These are phyloP conservation scores for Yamadazyma aaseri DNA, from an alignment of 1,139 yeast species.

Conservation along the genomic window DNA sequence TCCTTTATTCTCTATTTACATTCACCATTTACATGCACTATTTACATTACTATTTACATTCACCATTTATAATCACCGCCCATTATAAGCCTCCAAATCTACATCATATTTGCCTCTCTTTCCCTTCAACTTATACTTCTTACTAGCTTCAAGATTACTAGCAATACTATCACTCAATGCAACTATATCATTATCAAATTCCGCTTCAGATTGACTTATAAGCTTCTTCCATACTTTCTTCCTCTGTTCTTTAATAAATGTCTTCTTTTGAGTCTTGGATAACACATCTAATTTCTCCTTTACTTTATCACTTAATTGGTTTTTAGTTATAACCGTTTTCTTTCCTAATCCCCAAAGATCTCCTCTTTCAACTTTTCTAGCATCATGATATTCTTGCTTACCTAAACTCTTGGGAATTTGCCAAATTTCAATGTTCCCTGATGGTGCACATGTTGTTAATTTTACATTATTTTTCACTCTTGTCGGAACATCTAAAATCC, in stretches of 20 bases:
- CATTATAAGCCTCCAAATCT: slow-evolving; percentile 23
- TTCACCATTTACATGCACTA: slow-evolving; percentile 2
- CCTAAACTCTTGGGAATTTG: slow-evolving; percentile 78
- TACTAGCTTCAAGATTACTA: slow-evolving; percentile 31
- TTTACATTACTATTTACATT: slow-evolving; percentile 8
- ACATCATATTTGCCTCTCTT: slow-evolving; percentile 31
- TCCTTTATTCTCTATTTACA: slow-evolving; percentile 1
- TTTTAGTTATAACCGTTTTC: slow-evolving; percentile 53
- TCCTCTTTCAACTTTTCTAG: slow-evolving; percentile 80
- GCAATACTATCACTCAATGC: slow-evolving; percentile 38
- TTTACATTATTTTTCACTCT: slow-evolving; percentile 83
- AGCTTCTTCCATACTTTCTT: slow-evolving; percentile 43
- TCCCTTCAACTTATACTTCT: slow-evolving; percentile 34
- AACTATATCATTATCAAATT: slow-evolving; percentile 34
- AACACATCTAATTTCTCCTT: slow-evolving; percentile 37
- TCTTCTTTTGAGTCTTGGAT: slow-evolving; percentile 41
- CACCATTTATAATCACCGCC: slow-evolving; percentile 21
- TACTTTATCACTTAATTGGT: slow-evolving; percentile 28
- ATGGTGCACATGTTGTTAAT: slow-evolving; percentile 75
- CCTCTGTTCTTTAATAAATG: slow-evolving; percentile 42
- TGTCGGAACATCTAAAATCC: slow-evolving; percentile 70
- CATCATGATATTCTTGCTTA: slow-evolving; percentile 80
- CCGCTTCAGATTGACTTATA: slow-evolving; percentile 28
- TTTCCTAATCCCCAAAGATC: slow-evolving; percentile 87
- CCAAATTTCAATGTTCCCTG: slow-evolving; percentile 84